Evolutionary conservation across 495 filamentous ascomycete species (phyloP).

Genomic region (Trichoderma asperelloides): DNA sequence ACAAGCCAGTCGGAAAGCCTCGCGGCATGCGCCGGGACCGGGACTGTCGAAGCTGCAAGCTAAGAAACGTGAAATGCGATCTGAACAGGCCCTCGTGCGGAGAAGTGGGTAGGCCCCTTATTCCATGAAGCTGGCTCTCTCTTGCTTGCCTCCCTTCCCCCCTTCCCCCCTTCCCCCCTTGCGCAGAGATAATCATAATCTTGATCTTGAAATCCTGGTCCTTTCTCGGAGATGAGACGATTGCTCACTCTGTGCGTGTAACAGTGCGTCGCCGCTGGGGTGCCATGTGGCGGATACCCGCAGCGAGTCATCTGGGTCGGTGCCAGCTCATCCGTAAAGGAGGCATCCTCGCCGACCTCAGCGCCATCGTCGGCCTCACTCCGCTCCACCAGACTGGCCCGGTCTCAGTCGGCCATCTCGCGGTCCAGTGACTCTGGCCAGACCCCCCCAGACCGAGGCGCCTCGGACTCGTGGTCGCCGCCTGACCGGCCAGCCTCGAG

Average conservation of each 20-base stretch:
- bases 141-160: neutral
- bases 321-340: conserved; percentile 3
- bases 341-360: neutral
- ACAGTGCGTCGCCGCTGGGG: conserved; percentile 19
- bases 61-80: conserved; percentile 26
- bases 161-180: neutral
- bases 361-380: neutral
- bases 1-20: conserved; percentile 17
- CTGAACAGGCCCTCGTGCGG: conserved; percentile 26
- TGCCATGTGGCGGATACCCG: conserved; percentile 22
- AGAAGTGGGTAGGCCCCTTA: conserved; percentile 4
- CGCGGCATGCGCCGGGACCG: conserved; percentile 29
- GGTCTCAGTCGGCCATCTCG: neutral
- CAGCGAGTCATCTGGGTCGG: conserved; percentile 28
- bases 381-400: neutral
- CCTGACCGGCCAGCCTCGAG: conserved; percentile 9
- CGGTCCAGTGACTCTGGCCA: neutral
- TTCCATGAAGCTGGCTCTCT: neutral
- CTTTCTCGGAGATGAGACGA: too few relatives aligned
- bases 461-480: conserved; percentile 12
- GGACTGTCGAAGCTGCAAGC: conserved; percentile 25
- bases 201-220: too few relatives aligned
- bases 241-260: neutral
- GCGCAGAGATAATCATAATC: too few relatives aligned
- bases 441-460: neutral